Base-by-base conservation (phyloP, 2,329 filamentous ascomycete genomes). In the Beauveria asiatica region DNA sequence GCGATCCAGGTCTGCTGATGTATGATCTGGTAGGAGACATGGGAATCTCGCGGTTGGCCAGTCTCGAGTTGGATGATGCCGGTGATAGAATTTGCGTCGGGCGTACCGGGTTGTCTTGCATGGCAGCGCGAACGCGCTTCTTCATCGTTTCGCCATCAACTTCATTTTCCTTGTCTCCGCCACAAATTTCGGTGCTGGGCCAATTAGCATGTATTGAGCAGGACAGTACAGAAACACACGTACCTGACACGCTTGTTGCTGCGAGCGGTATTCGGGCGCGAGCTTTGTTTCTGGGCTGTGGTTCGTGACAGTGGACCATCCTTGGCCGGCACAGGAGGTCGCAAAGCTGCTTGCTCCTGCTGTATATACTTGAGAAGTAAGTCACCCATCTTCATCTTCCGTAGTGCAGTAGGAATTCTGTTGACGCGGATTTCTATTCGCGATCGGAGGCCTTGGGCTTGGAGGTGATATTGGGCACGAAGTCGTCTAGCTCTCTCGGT, bases 341-440 rank as follows among this genome's bases (percentile, higher is more conserved):
- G 71, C 55, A 70, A 62, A 25, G 65, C 61, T 6, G 67, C 55
- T 67, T 75, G 72, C 57, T 78, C 75, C 59, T 80, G 73, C 33
- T 78, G 74, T n/a, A 74, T 62, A 65, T 76, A 76, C 65, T 78
- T 83, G 53, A 74, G 69, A 13, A 92, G 72, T 9, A 97, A 79
- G 49, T 96, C 92, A 60, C 86, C 85, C 81, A 99, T 93, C 61
- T 84, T 95, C 63, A 85, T 81, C 69, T 88, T 89, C 62, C 93
- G 86, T 64, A 96, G 76, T 17, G 86, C 82, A 67, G 85, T 83
- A 8, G 94, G 94, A 57, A 97, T 94, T 58, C 94, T 87, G 71
- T 97, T 96, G 72, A 97, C 83, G 74, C 94, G 89, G 76, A 96
- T 89, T 73, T 97, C 92, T 57, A 99, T 87, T 63, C 93, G 87